Percentiles rank a stretch among this genome's conserved stretches.
Evolutionary conservation across 768 basidiomycete species (phyloP).

Genomic region (Phaffia tasmanica): DNA sequence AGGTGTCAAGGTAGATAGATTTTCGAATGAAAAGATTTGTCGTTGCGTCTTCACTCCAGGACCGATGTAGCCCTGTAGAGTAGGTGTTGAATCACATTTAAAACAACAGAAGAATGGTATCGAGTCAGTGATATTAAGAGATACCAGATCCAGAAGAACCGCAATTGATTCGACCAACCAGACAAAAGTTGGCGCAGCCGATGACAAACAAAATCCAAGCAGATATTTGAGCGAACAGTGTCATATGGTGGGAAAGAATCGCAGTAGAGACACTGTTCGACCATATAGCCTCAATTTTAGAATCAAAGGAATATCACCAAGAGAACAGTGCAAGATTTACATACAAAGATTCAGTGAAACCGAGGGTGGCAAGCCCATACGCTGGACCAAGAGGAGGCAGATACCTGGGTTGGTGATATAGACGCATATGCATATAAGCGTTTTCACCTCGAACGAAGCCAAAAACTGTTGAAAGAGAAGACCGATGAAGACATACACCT

Average conservation of each 20-base stretch:
- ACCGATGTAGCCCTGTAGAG: constrained; percentile 17
- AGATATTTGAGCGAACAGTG: constrained; percentile 77
- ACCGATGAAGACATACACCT: constrained; percentile 29
- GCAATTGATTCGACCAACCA: constrained; percentile 29
- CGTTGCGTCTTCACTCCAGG: constrained; percentile 6
- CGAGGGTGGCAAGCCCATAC: constrained; percentile 78
- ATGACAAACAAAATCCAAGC: constrained; percentile 85
- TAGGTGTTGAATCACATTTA: no score
- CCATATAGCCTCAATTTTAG: background rate
- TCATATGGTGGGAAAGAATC: constrained; percentile 55
- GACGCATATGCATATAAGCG: background rate
- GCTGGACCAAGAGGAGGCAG: constrained; percentile 74
- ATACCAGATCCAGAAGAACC: no score
- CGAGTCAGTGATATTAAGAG: background rate
- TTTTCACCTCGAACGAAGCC: no score
- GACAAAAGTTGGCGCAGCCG: constrained; percentile 76
- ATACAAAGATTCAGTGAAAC: constrained; percentile 69
- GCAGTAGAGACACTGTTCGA: constrained; percentile 44
- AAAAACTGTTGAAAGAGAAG: no score
- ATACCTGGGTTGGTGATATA: constrained; percentile 41
- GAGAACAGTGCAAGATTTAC: constrained; percentile 39
- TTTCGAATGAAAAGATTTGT: constrained; percentile 23
- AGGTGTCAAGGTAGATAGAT: constrained; percentile 11
- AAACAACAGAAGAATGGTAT: background rate
- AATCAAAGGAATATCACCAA: background rate